Conservation (phyloP, 495 filamentous ascomycete genomes). For the Amniculicola lignicola region DNA sequence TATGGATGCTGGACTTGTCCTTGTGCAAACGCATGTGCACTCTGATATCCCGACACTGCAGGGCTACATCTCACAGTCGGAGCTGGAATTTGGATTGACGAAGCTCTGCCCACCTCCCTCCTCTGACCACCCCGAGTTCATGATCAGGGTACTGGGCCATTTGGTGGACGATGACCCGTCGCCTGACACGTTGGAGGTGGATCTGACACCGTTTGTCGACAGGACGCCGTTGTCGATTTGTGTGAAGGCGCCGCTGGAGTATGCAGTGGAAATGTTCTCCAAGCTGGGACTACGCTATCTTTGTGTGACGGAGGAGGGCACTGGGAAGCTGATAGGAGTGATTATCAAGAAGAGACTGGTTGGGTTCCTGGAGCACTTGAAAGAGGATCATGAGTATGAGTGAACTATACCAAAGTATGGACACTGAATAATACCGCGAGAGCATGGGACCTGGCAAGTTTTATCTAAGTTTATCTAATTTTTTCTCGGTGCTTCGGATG, state of each 20-base stretch:
- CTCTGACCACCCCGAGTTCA: slow-evolving; percentile 30
- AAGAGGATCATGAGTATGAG: slow-evolving; percentile 14
- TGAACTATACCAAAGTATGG: too few relatives aligned
- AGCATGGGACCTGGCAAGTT: too few relatives aligned
- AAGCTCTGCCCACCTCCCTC: slow-evolving; percentile 35
- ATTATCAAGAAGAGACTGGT: slow-evolving; percentile 45
- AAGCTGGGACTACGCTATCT: slow-evolving; percentile 54
- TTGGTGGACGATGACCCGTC: slow-evolving; percentile 32
- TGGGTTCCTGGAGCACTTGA: slow-evolving; percentile 36
- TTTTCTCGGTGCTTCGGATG: too few relatives aligned
- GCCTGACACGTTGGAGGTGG: slow-evolving; percentile 36
- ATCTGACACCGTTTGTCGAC: slow-evolving; percentile 52
- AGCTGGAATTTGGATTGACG: slow-evolving; percentile 52
- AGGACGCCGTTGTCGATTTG: slow-evolving; percentile 51
- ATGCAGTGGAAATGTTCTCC: slow-evolving; percentile 57
- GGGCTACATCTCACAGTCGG: slow-evolving; percentile 54
- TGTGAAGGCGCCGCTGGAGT: slow-evolving; percentile 55
- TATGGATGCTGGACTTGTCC: slow-evolving; percentile 55
- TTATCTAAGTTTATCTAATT: too few relatives aligned
- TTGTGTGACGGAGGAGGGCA: slow-evolving; percentile 50
- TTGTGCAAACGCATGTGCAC: slow-evolving; percentile 44
- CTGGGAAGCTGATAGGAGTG: slow-evolving; percentile 39
- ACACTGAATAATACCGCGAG: too few relatives aligned
- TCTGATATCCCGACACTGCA: slow-evolving; percentile 37
- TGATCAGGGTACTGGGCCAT: slow-evolving; percentile 46